Evolutionary conservation across 257 asterid genomes (phyloP).

Genomic region (Nemophila menziesii): DNA sequence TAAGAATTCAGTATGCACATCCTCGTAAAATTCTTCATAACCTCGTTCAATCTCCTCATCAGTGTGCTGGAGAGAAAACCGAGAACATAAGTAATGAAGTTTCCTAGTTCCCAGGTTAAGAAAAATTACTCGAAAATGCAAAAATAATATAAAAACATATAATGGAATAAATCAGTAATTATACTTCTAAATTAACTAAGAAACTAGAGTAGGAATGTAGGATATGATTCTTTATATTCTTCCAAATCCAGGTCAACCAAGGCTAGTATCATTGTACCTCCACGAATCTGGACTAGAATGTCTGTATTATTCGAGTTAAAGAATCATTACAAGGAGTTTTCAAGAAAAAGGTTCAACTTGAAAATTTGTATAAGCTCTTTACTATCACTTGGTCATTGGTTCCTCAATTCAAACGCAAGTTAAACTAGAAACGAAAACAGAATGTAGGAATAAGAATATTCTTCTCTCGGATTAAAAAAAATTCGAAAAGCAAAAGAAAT

Average conservation of each 20-base stretch:
- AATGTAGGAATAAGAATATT: not conserved
- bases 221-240: constrained; percentile 22
- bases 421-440: too few species aligned
- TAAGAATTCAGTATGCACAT: constrained; percentile 92
- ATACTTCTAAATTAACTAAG: not conserved
- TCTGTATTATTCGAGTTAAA: constrained; percentile 30
- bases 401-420: not conserved
- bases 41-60: constrained; percentile 85
- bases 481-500: not conserved
- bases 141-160: too few species aligned
- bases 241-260: constrained; percentile 24
- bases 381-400: not conserved
- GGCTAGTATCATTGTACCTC: constrained; percentile 27
- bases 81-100: not conserved
- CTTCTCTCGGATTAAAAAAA: not conserved
- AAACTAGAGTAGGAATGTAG: constrained; percentile 12
- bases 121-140: not conserved
- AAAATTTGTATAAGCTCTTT: too few species aligned
- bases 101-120: not conserved
- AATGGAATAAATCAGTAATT: not conserved
- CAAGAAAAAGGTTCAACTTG: not conserved
- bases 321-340: constrained; percentile 7
- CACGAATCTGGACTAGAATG: constrained; percentile 18
- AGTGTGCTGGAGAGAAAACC: constrained; percentile 44
- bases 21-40: constrained; percentile 94